Base-by-base conservation (phyloP, 2,329 filamentous ascomycete genomes). In the Diaporthe sp. region DNA sequence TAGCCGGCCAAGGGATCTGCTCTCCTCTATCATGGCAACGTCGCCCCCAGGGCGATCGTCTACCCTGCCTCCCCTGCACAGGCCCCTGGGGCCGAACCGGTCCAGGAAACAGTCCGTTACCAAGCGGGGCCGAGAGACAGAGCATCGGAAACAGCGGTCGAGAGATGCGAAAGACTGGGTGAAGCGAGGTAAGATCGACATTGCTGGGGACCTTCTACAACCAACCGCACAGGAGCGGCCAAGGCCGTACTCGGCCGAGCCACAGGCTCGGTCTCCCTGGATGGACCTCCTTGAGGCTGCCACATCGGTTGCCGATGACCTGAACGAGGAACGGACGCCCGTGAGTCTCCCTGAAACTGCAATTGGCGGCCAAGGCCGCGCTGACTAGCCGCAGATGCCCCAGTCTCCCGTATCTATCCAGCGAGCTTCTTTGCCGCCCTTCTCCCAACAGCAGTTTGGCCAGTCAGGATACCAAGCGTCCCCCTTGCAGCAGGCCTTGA, bases 251-350 rank as follows among this genome's bases (percentile, higher is more conserved):
- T 97, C 95, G 22, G 94, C 94, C 55, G 96, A 98, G 83, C 95
- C 96, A 32, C 90, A 93, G 73, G 92, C 91, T 27, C 93, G 94
- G 75, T 94, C 94, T 85, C 90, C 96, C 79, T 98, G 96, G 97
- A 95, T 98, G 83, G 96, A 98, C 83, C 88, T 98, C 75, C 97
- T 98, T 77, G 96, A 98, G 83, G 96, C 96, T 70, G 96, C 89
- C 71, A 95, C 96, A 42, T 98, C 95, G 47, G 71, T 75, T 76
- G 95, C 96, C 4, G 96, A 97, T 85, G 96, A 93, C 79, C 90
- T 97, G 81, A 95, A 97, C 82, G 95, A 96, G 81, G 96, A 98
- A 83, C 91, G 96, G 81, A 97, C 94, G 82, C 94, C 94, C 80
- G 94, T 97, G 90, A 88, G 92, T 79, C 76, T 79, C 12, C 9